Percentiles rank a stretch among this genome's conserved stretches.
These are phyloP conservation scores for Cotoneaster glaucophyllus DNA, from an alignment of 306 rosid species.

Conservation along the genomic window DNA sequence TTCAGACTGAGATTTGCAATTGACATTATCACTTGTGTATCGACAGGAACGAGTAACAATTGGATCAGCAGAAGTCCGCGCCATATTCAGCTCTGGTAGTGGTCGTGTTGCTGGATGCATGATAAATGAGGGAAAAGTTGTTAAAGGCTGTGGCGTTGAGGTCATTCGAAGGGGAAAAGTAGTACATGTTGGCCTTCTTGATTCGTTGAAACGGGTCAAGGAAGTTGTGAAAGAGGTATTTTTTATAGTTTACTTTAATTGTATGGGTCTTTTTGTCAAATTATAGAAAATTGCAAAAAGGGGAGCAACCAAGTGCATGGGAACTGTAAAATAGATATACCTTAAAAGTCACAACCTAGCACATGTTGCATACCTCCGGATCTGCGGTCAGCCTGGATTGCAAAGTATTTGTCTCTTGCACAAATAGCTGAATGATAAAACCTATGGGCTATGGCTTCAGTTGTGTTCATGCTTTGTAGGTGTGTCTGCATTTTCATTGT, in stretches of 20 bases:
- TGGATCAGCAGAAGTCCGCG: conserved; percentile 85
- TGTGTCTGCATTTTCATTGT: background rate
- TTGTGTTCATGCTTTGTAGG: background rate
- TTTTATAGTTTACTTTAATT: background rate
- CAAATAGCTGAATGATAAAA: background rate
- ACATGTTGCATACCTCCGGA: background rate
- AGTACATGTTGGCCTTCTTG: conserved; percentile 52
- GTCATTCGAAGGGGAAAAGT: conserved; percentile 69
- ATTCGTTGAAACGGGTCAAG: conserved; percentile 88
- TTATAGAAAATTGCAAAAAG: background rate
- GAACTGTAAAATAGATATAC: background rate
- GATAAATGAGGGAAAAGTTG: conserved; percentile 69
- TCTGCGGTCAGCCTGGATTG: background rate
- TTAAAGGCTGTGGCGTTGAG: conserved; percentile 69
- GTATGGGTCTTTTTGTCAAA: background rate
- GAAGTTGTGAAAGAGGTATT: conserved; percentile 89
- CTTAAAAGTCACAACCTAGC: background rate
- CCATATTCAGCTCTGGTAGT: conserved; percentile 87
- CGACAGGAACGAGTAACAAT: conserved; percentile 64
- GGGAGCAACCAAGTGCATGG: background rate
- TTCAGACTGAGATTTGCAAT: conserved; percentile 7
- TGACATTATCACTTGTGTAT: conserved; percentile 18
- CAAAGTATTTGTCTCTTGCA: background rate
- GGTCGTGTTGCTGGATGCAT: conserved; percentile 97
- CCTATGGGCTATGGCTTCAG: background rate